phyloP scores from a whole-genome alignment of 495 filamentous ascomycete genomes.

The Cryomyces minteri region DNA sequence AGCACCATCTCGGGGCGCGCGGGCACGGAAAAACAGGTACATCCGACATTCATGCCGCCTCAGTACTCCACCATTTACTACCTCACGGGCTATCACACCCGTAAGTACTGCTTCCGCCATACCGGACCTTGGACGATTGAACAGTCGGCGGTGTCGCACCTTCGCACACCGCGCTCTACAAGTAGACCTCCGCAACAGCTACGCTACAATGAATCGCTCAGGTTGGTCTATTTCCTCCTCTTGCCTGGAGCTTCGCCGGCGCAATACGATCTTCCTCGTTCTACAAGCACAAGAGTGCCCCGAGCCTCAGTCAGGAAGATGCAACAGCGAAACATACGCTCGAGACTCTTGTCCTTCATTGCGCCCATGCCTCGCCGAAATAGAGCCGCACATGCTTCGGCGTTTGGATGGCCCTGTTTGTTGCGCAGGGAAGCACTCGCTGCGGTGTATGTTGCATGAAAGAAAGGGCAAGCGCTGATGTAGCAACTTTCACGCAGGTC shows the following conservation, averaged over 20 bases:
- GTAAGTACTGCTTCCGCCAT: no score
- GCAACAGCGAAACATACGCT: background rate
- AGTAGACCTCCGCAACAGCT: no score
- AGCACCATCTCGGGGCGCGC: no score
- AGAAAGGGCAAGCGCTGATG: background rate
- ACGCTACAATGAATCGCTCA: conserved; percentile 3
- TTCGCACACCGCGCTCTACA: no score
- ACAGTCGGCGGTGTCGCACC: no score
- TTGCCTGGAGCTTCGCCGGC: background rate
- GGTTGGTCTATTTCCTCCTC: background rate
- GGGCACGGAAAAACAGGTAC: no score
- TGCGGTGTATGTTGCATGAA: background rate
- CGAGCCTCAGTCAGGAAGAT: background rate
- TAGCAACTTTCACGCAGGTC: conserved; percentile 23
- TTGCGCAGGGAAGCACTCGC: background rate
- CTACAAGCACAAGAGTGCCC: background rate
- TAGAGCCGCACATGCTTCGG: background rate
- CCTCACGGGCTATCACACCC: background rate
- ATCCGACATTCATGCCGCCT: no score
- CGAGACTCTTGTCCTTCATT: background rate
- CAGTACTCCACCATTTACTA: no score
- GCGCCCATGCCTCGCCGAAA: background rate
- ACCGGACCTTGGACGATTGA: no score
- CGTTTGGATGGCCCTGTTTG: no score
- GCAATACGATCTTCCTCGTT: background rate